Conservation (phyloP, 306 rosid species). For the Vigna trinervia region DNA sequence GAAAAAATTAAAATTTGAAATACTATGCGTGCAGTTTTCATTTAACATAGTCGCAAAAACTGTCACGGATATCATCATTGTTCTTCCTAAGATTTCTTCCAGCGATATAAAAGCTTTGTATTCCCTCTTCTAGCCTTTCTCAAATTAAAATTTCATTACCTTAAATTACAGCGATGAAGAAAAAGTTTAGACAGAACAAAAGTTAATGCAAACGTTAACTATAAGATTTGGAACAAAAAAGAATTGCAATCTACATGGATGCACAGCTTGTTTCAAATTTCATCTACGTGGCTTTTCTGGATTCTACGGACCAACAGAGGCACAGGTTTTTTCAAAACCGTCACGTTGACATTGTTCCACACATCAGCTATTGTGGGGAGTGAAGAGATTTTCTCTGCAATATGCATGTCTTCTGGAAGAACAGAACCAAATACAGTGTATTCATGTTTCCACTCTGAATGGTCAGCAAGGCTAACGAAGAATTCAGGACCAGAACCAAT, state of each 20-base stretch:
- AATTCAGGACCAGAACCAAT: conserved; percentile 87
- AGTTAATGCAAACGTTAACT: not conserved
- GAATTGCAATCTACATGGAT: conserved; percentile 31
- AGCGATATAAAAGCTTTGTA: conserved; percentile 1
- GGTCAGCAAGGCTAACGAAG: conserved; percentile 88
- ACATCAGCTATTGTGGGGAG: conserved; percentile 75
- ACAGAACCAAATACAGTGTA: conserved; percentile 93
- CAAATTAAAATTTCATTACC: conserved; percentile 11
- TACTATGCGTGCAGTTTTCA: not conserved
- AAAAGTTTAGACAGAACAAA: conserved; percentile 18
- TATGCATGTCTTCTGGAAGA: conserved; percentile 84
- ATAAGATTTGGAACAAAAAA: conserved; percentile 29
- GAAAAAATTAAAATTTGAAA: not conserved
- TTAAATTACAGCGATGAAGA: conserved; percentile 9
- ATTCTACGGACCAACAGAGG: conserved; percentile 64
- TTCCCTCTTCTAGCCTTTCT: not conserved
- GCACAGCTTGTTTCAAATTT: conserved; percentile 8
- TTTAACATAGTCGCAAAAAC: not conserved
- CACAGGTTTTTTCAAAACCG: conserved; percentile 71
- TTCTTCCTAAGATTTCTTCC: not conserved
- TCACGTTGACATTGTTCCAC: conserved; percentile 84
- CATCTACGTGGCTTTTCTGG: conserved; percentile 53
- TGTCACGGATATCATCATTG: conserved; percentile 17
- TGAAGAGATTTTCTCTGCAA: conserved; percentile 72
- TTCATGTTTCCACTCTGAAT: conserved; percentile 76